phyloP scores from a whole-genome alignment of 2,329 filamentous ascomycete genomes.

The Beauveria scarabaeidicola region DNA sequence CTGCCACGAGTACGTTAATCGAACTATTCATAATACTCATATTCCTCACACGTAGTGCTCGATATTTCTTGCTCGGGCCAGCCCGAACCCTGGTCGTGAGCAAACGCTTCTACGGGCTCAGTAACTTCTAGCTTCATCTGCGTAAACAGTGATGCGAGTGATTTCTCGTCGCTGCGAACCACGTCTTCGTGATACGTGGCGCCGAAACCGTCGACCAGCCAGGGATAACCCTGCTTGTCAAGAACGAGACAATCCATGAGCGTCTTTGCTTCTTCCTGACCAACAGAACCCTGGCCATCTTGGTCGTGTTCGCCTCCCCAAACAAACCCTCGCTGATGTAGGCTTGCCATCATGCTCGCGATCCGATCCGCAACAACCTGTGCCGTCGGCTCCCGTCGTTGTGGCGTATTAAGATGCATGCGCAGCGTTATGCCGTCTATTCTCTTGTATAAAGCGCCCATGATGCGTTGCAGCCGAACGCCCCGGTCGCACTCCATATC shows the following conservation, averaged over 20 bases:
- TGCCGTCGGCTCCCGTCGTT: background rate
- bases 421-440: background rate
- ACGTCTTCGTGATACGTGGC: background rate
- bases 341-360: background rate
- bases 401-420: background rate
- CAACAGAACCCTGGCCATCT: background rate
- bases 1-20: no score
- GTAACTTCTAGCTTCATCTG: background rate
- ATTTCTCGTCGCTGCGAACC: background rate
- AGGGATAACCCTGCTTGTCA: background rate
- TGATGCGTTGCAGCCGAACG: background rate
- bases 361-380: background rate
- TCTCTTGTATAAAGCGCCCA: background rate
- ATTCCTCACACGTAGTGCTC: no score
- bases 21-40: no score
- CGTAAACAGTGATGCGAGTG: background rate
- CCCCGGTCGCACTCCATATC: background rate
- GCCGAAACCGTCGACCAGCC: background rate
- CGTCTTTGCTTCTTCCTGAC: background rate
- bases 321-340: background rate
- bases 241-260: background rate
- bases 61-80: no score
- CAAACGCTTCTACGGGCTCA: background rate
- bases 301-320: background rate
- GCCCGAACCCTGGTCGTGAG: no score